These are phyloP conservation scores for Keqinozyma sinolaborantium DNA, from an alignment of 1,139 yeast genomes.

Conservation along the genomic window DNA sequence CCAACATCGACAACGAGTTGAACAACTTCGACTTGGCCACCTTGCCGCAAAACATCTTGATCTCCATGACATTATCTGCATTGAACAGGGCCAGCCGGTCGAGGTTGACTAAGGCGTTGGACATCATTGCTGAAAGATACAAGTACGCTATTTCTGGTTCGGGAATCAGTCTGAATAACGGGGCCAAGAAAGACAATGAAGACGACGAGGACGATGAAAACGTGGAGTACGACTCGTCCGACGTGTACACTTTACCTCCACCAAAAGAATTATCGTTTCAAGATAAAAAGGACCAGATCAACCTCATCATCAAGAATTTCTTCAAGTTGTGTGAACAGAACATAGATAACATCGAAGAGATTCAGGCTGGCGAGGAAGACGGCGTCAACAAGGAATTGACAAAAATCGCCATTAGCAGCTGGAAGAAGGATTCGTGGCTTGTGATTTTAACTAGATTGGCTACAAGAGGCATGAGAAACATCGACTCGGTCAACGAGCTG, in stretches of 20 bases:
- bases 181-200: conserved; percentile 21
- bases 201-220: conserved; percentile 36
- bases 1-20: conserved; percentile 57
- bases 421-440: conserved; percentile 78
- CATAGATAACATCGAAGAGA: conserved; percentile 16
- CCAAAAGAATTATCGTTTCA: conserved; percentile 47
- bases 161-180: conserved; percentile 3
- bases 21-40: conserved; percentile 67
- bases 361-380: conserved; percentile 9
- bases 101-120: conserved; percentile 63
- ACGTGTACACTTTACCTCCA: conserved; percentile 54
- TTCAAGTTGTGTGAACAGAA: conserved; percentile 40
- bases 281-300: conserved; percentile 52
- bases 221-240: conserved; percentile 34
- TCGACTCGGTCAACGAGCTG: conserved; percentile 16
- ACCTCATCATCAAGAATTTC: conserved; percentile 51
- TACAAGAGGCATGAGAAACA: conserved; percentile 64
- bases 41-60: conserved; percentile 62
- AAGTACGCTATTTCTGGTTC: conserved; percentile 18
- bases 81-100: conserved; percentile 50
- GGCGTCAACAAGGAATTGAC: conserved; percentile 37
- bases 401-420: conserved; percentile 54
- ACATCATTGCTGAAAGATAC: conserved; percentile 64
- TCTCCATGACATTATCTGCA: conserved; percentile 63
- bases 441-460: conserved; percentile 72